These are phyloP conservation scores for Blastomyces parvus DNA, from an alignment of 2,329 filamentous ascomycete species.

Conservation along the genomic window DNA sequence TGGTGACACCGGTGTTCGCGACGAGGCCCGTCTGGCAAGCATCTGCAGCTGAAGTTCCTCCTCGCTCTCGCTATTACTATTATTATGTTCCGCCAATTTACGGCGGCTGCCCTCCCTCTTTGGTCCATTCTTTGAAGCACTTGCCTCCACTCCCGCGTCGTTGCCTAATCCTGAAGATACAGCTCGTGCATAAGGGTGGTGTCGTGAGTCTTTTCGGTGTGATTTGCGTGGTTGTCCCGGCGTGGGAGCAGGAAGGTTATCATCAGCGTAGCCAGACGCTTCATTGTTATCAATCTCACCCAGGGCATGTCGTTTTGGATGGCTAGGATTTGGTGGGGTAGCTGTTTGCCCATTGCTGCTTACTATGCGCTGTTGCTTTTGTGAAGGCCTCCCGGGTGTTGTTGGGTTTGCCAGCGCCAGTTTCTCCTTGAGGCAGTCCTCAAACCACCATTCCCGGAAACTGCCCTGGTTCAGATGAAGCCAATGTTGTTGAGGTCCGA, in stretches of 20 bases:
- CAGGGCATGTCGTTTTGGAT: conserved; percentile 71
- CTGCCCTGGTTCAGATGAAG: conserved; percentile 91
- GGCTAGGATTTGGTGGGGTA: conserved; percentile 72
- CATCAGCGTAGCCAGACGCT: conserved; percentile 48
- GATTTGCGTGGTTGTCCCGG: conserved; percentile 92
- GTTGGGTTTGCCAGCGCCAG: conserved; percentile 50
- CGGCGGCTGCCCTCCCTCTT: conserved; percentile 18
- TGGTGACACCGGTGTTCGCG: conserved; percentile 57
- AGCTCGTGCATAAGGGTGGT: conserved; percentile 60
- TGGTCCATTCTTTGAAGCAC: conserved; percentile 11
- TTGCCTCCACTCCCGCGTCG: conserved; percentile 24
- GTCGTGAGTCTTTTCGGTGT: conserved; percentile 61
- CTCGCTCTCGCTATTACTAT: conserved; percentile 54
- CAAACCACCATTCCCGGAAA: conserved; percentile 96
- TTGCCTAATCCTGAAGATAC: conserved; percentile 37
- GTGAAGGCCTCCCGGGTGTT: conserved; percentile 44
- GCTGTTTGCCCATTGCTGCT: conserved; percentile 62
- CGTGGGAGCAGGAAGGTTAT: conserved; percentile 88
- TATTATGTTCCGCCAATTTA: conserved; percentile 37
- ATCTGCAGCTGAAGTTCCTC: conserved; percentile 73
- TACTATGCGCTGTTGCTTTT: conserved; percentile 49
- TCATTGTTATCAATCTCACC: conserved; percentile 86
- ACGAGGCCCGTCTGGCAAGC: conserved; percentile 53
- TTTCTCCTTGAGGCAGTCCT: conserved; percentile 70
- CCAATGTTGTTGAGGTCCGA: conserved; percentile 98